phyloP scores from a whole-genome alignment of 129 eudicot genomes.

The Centella asiatica region DNA sequence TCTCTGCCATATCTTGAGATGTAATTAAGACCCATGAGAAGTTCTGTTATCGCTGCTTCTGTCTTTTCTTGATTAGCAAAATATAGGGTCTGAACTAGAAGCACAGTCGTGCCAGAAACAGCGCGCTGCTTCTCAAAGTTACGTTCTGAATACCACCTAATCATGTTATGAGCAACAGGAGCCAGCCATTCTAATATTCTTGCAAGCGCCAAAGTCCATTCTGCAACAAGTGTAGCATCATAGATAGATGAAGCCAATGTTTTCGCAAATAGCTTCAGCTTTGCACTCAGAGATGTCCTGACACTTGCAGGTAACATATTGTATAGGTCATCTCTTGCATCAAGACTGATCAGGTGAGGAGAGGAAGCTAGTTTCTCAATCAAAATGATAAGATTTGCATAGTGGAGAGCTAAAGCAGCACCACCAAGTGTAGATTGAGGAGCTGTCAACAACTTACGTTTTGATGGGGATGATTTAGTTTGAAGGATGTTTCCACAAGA shows the following conservation, averaged over 20 bases:
- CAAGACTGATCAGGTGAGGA: constrained; percentile 62
- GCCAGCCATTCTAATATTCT: constrained; percentile 85
- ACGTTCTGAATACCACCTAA: constrained; percentile 84
- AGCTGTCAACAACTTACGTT: constrained; percentile 27
- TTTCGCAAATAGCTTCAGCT: constrained; percentile 35
- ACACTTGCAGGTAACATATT: constrained; percentile 63
- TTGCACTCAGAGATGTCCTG: constrained; percentile 47
- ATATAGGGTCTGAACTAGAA: constrained; percentile 73
- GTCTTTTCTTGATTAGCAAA: constrained; percentile 65
- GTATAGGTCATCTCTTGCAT: constrained; percentile 82
- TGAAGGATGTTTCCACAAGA: not conserved
- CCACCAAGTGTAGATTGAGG: constrained; percentile 60
- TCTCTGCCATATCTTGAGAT: constrained; percentile 46
- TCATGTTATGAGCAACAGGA: constrained; percentile 90
- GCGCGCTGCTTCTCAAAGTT: constrained; percentile 70
- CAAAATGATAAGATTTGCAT: constrained; percentile 62
- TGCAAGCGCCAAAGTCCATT: constrained; percentile 40
- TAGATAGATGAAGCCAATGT: constrained; percentile 31
- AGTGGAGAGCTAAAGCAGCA: constrained; percentile 71
- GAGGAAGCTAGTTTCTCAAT: constrained; percentile 70
- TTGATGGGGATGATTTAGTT: constrained; percentile 20
- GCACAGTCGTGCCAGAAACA: constrained; percentile 47
- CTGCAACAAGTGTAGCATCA: constrained; percentile 50
- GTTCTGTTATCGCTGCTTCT: constrained; percentile 72
- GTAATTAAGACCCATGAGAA: constrained; percentile 76